phyloP scores from a whole-genome alignment of 108 stramenopile genomes.

The Skeletonema tropicum region DNA sequence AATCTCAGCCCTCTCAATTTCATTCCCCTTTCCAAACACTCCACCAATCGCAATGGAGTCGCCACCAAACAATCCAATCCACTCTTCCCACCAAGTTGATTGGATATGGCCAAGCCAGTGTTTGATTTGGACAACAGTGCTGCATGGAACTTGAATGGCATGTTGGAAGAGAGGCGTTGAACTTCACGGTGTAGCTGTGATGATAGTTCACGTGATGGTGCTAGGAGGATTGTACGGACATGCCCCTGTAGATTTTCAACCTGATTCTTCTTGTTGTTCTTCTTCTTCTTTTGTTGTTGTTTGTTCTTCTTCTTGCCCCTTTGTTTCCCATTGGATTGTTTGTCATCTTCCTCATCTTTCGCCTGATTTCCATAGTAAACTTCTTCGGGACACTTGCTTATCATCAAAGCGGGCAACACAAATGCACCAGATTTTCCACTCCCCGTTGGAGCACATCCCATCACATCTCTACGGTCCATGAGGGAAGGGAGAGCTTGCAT shows the following conservation, averaged over 20 bases:
- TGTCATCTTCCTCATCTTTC: conserved; percentile 29
- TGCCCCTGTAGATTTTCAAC: conserved; percentile 50
- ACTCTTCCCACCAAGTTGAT: conserved; percentile 68
- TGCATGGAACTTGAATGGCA: conserved; percentile 77
- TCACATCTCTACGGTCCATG: conserved; percentile 78
- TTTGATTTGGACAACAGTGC: conserved; percentile 84
- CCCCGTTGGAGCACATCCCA: conserved; percentile 90
- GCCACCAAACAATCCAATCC: conserved; percentile 81
- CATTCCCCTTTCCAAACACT: conserved; percentile 74
- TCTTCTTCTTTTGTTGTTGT: conserved; percentile 27
- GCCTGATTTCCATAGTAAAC: conserved; percentile 52
- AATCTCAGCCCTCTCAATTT: conserved; percentile 71
- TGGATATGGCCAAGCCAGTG: conserved; percentile 64
- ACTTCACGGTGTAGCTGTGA: conserved; percentile 95
- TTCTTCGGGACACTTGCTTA: conserved; percentile 70
- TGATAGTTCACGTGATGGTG: conserved; percentile 95
- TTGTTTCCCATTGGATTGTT: conserved; percentile 17
- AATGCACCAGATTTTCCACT: conserved; percentile 91
- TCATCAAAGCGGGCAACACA: conserved; percentile 86
- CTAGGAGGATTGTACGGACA: conserved; percentile 82
- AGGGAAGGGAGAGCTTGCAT: conserved; percentile 91
- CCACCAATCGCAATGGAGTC: conserved; percentile 81
- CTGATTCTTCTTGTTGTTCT: conserved; percentile 37
- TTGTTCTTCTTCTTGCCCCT: conserved; percentile 35
- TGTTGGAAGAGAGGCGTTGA: conserved; percentile 81